Evolutionary conservation across 768 basidiomycete species (phyloP).

Genomic region (Favolaschia claudopus): DNA sequence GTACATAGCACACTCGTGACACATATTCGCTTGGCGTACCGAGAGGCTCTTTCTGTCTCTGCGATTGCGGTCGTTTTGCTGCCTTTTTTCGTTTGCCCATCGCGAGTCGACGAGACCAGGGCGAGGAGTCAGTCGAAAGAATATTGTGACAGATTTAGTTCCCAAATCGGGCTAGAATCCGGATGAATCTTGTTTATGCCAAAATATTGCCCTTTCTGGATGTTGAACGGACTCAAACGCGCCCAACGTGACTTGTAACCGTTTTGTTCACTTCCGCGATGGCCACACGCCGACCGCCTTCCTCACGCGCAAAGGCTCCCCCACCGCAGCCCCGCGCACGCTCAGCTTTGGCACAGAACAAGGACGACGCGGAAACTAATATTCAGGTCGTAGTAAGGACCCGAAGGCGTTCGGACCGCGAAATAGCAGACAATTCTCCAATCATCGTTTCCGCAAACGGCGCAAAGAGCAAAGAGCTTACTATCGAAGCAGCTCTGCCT

Average conservation of each 20-base stretch:
- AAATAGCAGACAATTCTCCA: slow-evolving; percentile 86
- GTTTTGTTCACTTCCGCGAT: slow-evolving; percentile 43
- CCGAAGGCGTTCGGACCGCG: slow-evolving; percentile 84
- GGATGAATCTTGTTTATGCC: too few relatives aligned
- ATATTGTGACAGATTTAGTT: neutral
- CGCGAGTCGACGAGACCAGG: slow-evolving; percentile 24
- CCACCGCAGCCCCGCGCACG: slow-evolving; percentile 53
- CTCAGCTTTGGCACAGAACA: slow-evolving; percentile 55
- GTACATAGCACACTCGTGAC: neutral
- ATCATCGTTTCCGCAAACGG: slow-evolving; percentile 85
- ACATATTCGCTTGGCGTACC: slow-evolving; percentile 54
- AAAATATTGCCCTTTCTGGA: too few relatives aligned
- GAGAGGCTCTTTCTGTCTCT: slow-evolving; percentile 73
- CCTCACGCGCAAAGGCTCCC: slow-evolving; percentile 54
- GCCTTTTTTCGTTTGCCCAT: slow-evolving; percentile 96
- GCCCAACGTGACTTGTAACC: slow-evolving; percentile 30
- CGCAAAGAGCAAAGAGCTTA: slow-evolving; percentile 76
- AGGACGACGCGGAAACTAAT: slow-evolving; percentile 74
- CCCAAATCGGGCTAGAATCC: too few relatives aligned
- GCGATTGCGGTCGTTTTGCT: slow-evolving; percentile 76
- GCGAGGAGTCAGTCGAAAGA: slow-evolving; percentile 5
- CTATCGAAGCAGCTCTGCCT: slow-evolving; percentile 80
- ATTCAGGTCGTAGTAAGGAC: slow-evolving; percentile 95
- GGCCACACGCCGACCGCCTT: slow-evolving; percentile 68
- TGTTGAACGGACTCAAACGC: slow-evolving; percentile 22